Percentiles rank a stretch among this genome's conserved stretches.
Evolutionary conservation across 2,329 filamentous ascomycete species (phyloP).

Genomic region (Paraphoma sp.): DNA sequence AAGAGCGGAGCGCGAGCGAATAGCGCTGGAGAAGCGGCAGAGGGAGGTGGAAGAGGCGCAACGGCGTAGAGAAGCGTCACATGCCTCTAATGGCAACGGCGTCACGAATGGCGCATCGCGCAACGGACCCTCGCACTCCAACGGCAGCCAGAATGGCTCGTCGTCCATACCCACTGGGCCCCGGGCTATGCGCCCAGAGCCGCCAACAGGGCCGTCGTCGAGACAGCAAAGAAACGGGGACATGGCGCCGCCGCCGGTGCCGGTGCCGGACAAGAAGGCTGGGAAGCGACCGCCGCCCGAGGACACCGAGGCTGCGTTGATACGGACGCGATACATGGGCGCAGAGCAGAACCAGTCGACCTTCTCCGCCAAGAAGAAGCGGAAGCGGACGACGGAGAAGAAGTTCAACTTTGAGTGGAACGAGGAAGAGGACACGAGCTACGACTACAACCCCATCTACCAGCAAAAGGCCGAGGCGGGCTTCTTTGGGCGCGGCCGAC

Average conservation of each 20-base stretch:
- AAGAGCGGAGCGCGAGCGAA: conserved; percentile 79
- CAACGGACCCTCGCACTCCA: conserved; percentile 12
- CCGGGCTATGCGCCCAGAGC: conserved; percentile 66
- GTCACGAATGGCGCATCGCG: conserved; percentile 6
- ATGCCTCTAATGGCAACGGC: conserved; percentile 36
- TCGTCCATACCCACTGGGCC: conserved; percentile 72
- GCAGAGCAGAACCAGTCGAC: conserved; percentile 84
- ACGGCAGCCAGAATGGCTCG: conserved; percentile 12
- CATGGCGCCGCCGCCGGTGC: conserved; percentile 59
- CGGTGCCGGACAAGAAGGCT: conserved; percentile 48
- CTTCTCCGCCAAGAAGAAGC: conserved; percentile 96
- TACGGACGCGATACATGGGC: conserved; percentile 87
- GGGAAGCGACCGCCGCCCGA: conserved; percentile 51
- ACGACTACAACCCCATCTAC: conserved; percentile 83
- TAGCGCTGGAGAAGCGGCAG: conserved; percentile 78
- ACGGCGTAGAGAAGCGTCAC: conserved; percentile 55
- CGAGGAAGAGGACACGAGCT: conserved; percentile 87
- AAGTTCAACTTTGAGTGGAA: conserved; percentile 99
- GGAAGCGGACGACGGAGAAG: conserved; percentile 87
- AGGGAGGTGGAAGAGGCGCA: conserved; percentile 72
- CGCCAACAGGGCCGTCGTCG: conserved; percentile 58
- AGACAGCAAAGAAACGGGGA: conserved; percentile 59
- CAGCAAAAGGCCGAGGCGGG: conserved; percentile 69
- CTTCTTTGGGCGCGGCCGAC: conserved; percentile 72
- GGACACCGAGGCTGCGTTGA: conserved; percentile 74